These are phyloP conservation scores for Aspergillus alliaceus DNA, from an alignment of 2,329 filamentous ascomycete genomes.

Conservation along the genomic window DNA sequence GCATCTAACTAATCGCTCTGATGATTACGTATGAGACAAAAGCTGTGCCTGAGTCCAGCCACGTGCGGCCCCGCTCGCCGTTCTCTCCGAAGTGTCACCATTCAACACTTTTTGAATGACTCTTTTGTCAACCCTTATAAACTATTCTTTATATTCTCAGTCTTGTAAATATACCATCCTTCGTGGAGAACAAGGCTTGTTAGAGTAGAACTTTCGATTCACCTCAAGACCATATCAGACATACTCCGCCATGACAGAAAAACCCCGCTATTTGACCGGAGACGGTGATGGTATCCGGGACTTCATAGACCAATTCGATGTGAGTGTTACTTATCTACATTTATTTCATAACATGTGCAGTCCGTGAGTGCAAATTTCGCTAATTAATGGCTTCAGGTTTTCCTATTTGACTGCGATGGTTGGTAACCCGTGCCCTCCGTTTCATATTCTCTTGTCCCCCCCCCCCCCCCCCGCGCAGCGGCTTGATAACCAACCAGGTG, in stretches of 20 bases:
- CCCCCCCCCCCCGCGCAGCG: too few species aligned
- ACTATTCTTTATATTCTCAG: not conserved
- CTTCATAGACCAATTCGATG: constrained; percentile 90
- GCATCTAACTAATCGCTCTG: too few species aligned
- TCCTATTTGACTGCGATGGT: constrained; percentile 98
- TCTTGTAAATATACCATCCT: not conserved
- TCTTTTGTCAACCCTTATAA: not conserved
- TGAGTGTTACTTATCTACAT: constrained; percentile 51
- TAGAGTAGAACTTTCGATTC: too few species aligned
- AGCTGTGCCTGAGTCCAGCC: not conserved
- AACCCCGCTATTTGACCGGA: constrained; percentile 69
- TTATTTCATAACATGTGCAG: not conserved
- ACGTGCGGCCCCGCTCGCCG: constrained; percentile 8
- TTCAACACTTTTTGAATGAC: not conserved
- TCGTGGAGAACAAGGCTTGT: not conserved
- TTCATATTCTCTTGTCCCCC: not conserved
- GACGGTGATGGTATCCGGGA: constrained; percentile 73
- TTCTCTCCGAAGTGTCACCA: constrained; percentile 3
- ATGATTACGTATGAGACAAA: not conserved
- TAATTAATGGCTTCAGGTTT: constrained; percentile 60
- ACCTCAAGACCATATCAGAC: constrained; percentile 2
- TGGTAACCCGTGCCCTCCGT: constrained; percentile 29
- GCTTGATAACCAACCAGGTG: not conserved
- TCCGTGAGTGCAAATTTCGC: constrained; percentile 5
- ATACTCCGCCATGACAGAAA: constrained; percentile 23